Evolutionary conservation across 495 filamentous ascomycete genomes (phyloP).

Genomic region (Aspergillus leporis): DNA sequence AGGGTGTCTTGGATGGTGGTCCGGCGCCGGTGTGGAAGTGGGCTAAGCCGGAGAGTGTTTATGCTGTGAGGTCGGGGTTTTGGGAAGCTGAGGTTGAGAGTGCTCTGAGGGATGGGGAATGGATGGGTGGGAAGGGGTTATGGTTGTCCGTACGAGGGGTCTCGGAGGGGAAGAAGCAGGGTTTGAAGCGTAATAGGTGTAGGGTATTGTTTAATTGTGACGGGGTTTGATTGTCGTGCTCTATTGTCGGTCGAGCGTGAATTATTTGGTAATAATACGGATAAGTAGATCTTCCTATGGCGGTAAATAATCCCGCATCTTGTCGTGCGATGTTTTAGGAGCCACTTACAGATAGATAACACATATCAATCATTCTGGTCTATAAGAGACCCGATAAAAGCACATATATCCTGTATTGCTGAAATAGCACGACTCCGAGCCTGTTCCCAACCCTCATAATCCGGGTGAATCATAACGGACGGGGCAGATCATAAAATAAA

Average conservation of each 20-base stretch:
- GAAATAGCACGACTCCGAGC: conserved; percentile 3
- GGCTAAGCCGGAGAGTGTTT: too few species aligned
- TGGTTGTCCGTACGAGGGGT: neutral
- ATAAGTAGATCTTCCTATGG: neutral
- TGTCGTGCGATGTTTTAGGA: neutral
- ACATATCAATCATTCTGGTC: conserved; percentile 9
- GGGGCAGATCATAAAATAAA: neutral
- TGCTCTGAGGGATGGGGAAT: neutral
- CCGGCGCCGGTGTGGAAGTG: too few species aligned
- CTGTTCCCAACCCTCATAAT: conserved; percentile 10
- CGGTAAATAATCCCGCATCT: neutral
- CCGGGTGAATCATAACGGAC: conserved; percentile 8
- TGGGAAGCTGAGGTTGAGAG: too few species aligned
- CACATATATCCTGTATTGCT: conserved; percentile 1
- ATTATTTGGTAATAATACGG: neutral
- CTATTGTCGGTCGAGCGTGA: too few species aligned
- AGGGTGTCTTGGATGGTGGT: too few species aligned
- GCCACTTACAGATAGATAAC: neutral
- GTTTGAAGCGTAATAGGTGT: neutral
- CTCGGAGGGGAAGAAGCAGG: neutral
- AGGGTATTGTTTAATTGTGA: too few species aligned
- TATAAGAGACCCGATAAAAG: conserved; percentile 7
- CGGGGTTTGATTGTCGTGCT: too few species aligned
- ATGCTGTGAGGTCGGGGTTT: too few species aligned
- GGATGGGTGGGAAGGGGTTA: neutral